A percentile compares a stretch with the other conserved stretches of the same genome.
Conservation (phyloP, 139 green algal genomes). For the Protoeuglena noctilucae region DNA sequence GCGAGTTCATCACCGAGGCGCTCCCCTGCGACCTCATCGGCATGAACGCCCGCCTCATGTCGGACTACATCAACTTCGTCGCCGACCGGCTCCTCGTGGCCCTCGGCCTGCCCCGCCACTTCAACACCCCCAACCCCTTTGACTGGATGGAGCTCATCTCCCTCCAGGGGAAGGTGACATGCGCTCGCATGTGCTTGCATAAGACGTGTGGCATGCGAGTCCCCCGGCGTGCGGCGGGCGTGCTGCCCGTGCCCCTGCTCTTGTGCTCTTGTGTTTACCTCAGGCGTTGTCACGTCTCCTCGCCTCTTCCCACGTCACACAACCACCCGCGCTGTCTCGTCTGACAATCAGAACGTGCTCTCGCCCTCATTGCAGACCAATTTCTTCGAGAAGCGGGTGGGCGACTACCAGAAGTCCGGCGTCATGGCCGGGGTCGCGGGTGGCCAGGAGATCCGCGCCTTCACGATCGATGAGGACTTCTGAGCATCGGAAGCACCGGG, state of each 20-base stretch:
- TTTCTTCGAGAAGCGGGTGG: slow-evolving; percentile 92
- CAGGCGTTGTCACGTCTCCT: no score
- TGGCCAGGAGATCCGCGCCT: slow-evolving; percentile 23
- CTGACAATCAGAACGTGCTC: no score
- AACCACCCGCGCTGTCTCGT: no score
- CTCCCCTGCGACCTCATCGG: slow-evolving; percentile 47
- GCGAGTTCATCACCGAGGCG: slow-evolving; percentile 87
- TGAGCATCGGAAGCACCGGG: no score
- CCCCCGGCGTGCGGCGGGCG: no score
- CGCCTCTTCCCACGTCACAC: no score
- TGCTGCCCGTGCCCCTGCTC: no score
- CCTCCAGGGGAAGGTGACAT: slow-evolving; percentile 42
- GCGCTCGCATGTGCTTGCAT: no score
- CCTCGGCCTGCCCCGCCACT: slow-evolving; percentile 63
- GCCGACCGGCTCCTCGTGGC: slow-evolving; percentile 85
- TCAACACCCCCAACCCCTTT: slow-evolving; percentile 73
- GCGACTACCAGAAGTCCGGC: slow-evolving; percentile 79
- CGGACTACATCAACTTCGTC: slow-evolving; percentile 94
- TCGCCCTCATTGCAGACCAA: no score
- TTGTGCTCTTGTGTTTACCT: no score
- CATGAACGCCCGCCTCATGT: slow-evolving; percentile 73
- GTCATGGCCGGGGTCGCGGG: slow-evolving; percentile 51
- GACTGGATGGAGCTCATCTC: slow-evolving; percentile 94
- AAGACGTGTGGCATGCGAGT: no score
- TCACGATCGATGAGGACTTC: slow-evolving; percentile 75